Conservation (phyloP, 2,329 filamentous ascomycete genomes). For the Colletotrichum acutatum region DNA sequence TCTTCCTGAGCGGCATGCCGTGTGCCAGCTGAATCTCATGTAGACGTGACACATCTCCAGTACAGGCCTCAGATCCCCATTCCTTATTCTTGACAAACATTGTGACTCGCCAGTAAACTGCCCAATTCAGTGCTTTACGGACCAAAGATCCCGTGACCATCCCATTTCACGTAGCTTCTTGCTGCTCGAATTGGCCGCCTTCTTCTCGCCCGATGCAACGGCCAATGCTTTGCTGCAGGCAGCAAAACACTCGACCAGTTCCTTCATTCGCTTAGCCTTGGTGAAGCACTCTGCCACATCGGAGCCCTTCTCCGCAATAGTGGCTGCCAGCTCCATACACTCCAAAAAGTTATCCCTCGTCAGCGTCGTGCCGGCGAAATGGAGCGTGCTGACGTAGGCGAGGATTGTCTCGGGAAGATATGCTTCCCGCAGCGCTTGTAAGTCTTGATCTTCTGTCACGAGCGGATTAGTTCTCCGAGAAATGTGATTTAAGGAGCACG, state of each 20-base stretch:
- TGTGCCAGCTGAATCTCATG: neutral
- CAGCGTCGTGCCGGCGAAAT: slow-evolving; percentile 80
- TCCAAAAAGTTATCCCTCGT: slow-evolving; percentile 82
- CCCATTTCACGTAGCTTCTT: slow-evolving; percentile 72
- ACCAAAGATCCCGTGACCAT: slow-evolving; percentile 73
- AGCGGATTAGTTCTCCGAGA: neutral
- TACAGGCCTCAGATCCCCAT: neutral
- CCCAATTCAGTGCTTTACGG: slow-evolving; percentile 55
- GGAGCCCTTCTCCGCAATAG: slow-evolving; percentile 77
- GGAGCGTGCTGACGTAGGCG: slow-evolving; percentile 83
- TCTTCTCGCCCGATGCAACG: slow-evolving; percentile 66
- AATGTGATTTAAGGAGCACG: slow-evolving; percentile 36
- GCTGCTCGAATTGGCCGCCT: slow-evolving; percentile 57
- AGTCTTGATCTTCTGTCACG: slow-evolving; percentile 53
- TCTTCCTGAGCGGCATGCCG: neutral
- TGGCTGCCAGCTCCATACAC: slow-evolving; percentile 85
- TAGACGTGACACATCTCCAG: slow-evolving; percentile 3
- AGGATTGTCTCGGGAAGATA: slow-evolving; percentile 90
- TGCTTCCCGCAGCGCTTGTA: slow-evolving; percentile 73
- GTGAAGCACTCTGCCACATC: slow-evolving; percentile 74
- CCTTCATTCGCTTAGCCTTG: slow-evolving; percentile 74
- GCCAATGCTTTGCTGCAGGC: slow-evolving; percentile 79
- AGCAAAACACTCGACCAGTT: slow-evolving; percentile 82
- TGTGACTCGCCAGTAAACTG: neutral
- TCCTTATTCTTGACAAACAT: neutral